Conservation (phyloP, 2,329 filamentous ascomycete species). For the Aspergillus aculeatus region DNA sequence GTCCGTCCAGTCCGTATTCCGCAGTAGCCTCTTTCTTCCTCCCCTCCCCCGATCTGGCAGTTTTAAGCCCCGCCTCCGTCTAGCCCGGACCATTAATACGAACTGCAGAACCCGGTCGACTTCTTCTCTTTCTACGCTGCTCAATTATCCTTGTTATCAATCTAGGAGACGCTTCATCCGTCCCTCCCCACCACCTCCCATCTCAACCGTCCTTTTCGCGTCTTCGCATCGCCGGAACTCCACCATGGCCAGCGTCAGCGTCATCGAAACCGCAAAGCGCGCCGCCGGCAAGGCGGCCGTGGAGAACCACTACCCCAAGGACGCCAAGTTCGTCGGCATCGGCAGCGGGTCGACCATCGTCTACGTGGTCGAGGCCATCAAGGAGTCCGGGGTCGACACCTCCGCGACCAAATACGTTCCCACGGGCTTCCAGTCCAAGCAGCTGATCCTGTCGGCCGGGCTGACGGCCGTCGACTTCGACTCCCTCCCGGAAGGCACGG, state of each 20-base stretch:
- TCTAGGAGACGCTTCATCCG: not conserved
- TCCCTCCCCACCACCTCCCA: not conserved
- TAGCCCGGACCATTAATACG: constrained; percentile 15
- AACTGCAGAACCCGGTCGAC: constrained; percentile 11
- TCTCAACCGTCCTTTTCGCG: constrained; percentile 1
- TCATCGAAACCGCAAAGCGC: constrained; percentile 59
- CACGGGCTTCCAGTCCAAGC: constrained; percentile 86
- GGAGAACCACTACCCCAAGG: constrained; percentile 58
- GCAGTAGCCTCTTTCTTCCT: no score
- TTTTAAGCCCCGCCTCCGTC: constrained; percentile 17
- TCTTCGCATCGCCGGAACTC: constrained; percentile 19
- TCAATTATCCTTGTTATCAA: constrained; percentile 6
- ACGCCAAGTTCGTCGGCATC: constrained; percentile 61
- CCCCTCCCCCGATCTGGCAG: constrained; percentile 10
- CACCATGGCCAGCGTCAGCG: constrained; percentile 34
- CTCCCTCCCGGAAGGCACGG: constrained; percentile 61
- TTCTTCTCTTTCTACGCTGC: not conserved
- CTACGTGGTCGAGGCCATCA: constrained; percentile 67
- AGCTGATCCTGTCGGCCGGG: constrained; percentile 77
- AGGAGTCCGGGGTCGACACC: constrained; percentile 46
- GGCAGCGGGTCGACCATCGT: constrained; percentile 65
- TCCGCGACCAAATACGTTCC: constrained; percentile 78
- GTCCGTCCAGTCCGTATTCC: constrained; percentile 7
- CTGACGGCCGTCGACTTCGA: constrained; percentile 76
- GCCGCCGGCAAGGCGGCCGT: constrained; percentile 60